Percentiles rank a stretch among this genome's conserved stretches.
Conservation (phyloP, 2,329 filamentous ascomycete species). For the Fusarium sterilihyphosum region DNA sequence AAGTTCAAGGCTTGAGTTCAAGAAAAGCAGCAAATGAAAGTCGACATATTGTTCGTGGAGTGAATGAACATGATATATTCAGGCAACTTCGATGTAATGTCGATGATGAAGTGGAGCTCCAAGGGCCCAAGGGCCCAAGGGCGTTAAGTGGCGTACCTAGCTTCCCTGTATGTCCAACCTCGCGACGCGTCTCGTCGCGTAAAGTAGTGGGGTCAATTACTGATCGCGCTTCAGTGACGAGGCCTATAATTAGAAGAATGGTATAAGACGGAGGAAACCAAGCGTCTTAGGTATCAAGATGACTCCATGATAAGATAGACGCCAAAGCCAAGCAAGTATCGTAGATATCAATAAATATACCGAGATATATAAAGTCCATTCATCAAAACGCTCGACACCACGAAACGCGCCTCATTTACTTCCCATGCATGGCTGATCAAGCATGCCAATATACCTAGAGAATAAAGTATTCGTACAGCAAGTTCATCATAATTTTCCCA, state of each 20-base stretch:
- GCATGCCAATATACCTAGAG: slow-evolving; percentile 11
- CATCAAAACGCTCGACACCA: slow-evolving; percentile 10
- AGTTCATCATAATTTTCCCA: slow-evolving; percentile 32
- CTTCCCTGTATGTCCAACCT: slow-evolving; percentile 2
- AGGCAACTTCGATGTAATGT: slow-evolving; percentile 14
- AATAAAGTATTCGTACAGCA: slow-evolving; percentile 31
- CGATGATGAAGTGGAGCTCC: slow-evolving; percentile 32
- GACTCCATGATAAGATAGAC: neutral
- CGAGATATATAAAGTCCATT: slow-evolving; percentile 20
- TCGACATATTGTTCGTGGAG: slow-evolving; percentile 13
- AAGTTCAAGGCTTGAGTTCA: neutral
- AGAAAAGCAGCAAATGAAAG: neutral
- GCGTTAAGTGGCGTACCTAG: slow-evolving; percentile 31
- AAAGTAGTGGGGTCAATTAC: slow-evolving; percentile 14
- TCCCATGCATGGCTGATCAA: slow-evolving; percentile 15
- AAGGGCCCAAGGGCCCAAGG: neutral
- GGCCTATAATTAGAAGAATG: slow-evolving; percentile 9
- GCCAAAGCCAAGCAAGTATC: neutral
- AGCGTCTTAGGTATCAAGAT: neutral
- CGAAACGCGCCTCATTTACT: slow-evolving; percentile 26
- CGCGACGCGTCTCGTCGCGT: slow-evolving; percentile 41
- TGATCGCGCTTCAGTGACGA: neutral
- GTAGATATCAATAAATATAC: slow-evolving; percentile 9
- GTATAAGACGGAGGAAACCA: neutral
- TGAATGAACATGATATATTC: neutral